Evolutionary conservation across 2,329 filamentous ascomycete species (phyloP).

Genomic region (Didymella pinodella): DNA sequence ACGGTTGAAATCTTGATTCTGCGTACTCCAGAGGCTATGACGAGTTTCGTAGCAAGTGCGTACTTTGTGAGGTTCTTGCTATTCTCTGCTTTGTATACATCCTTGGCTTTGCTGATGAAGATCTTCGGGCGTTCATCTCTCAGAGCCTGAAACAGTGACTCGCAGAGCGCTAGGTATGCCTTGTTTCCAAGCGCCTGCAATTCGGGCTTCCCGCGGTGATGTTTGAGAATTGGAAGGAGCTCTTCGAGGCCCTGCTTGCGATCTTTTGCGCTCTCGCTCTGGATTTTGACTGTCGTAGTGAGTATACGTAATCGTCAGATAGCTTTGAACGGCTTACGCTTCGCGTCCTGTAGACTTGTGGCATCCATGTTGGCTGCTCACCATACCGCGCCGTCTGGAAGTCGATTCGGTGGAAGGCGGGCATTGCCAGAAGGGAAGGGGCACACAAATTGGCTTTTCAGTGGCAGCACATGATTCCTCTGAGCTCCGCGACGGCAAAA

Average conservation of each 20-base stretch:
- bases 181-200: slow-evolving; percentile 70
- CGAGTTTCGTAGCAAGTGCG: slow-evolving; percentile 74
- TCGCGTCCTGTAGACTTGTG: slow-evolving; percentile 48
- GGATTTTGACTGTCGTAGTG: slow-evolving; percentile 40
- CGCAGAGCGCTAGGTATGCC: slow-evolving; percentile 81
- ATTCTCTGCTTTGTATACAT: slow-evolving; percentile 22
- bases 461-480: background rate
- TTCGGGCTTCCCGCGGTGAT: slow-evolving; percentile 57
- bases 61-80: slow-evolving; percentile 69
- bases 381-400: slow-evolving; percentile 15
- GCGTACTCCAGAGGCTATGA: slow-evolving; percentile 72
- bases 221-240: slow-evolving; percentile 63
- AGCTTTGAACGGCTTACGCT: slow-evolving; percentile 33
- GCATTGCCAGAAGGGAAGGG: slow-evolving; percentile 20
- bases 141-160: slow-evolving; percentile 76
- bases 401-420: slow-evolving; percentile 7
- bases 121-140: slow-evolving; percentile 72
- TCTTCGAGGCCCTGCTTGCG: slow-evolving; percentile 62
- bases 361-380: slow-evolving; percentile 36
- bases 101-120: slow-evolving; percentile 58
- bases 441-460: slow-evolving; percentile 1
- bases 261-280: slow-evolving; percentile 48
- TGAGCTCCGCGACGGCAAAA: slow-evolving; percentile 10
- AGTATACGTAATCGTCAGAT: slow-evolving; percentile 6
- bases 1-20: slow-evolving; percentile 79